Evolutionary conservation across 345 rosid species (phyloP), one percentile per base, ranked within the genome.

Genomic region (Excoecaria cochinchinensis): DNA sequence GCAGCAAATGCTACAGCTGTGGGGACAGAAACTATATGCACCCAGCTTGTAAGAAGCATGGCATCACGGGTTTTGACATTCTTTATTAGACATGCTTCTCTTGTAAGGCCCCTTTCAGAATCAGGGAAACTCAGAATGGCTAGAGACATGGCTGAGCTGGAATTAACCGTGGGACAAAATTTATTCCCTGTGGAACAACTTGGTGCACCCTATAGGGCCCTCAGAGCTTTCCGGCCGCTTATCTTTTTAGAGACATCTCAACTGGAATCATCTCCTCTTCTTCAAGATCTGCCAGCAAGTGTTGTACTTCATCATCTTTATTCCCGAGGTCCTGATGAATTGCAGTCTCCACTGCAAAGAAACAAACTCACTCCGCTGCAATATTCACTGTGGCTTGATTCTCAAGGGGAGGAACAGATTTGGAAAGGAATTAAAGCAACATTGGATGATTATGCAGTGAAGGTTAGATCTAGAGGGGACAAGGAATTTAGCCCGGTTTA

Each of bases 361-460:
- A 96, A 93, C 86, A 91, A 82, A 70, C 93, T 96, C 44, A 90
- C 92, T 5, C 91, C 88, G 4, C 12, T 89, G 73, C 97, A 93
- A 80, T 96, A 96, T 82, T 96, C 99, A 3, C 67, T 93, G 77
- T 96, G 99, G 99, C 82, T 96, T 63, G 99, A 93, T 85, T 89
- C 90, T 71, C 98, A 92, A 78, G 91, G 92, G 63, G 98, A 96
- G 84, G 97, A 96, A 84, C 99, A 96, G 82, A 89, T 93, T 51
- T 96, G 99, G 99, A 93, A 93, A 75, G 99, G 99, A 3, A 75
- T 96, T 14, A 93, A 92, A 85, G 97, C 97, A 3, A 96, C 99
- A 15, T 81, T 96, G 60, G 99, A 96, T 81, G 99, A 96, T 86
- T 93, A 96, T 82, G 95, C 97, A 42, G 82, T 78, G 1, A 89